phyloP scores from a whole-genome alignment of 805 yeast species.

The Wickerhamomyces bovis region DNA sequence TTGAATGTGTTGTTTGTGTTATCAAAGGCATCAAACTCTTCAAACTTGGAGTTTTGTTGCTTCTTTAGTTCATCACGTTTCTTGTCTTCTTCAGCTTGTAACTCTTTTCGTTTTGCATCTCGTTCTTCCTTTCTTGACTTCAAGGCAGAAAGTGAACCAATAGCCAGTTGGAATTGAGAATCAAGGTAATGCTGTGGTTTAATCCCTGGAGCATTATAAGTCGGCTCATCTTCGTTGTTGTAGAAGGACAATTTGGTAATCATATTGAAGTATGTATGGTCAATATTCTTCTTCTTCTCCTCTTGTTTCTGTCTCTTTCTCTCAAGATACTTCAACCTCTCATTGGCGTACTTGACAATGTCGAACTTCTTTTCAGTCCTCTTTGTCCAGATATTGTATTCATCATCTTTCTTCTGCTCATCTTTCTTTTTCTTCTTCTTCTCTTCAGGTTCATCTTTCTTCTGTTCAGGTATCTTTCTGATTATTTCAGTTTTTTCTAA shows the following conservation, averaged over 20 bases:
- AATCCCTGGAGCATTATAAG: conserved; percentile 2
- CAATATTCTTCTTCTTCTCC: conserved; percentile 7
- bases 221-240: conserved; percentile 1
- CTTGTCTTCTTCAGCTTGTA: conserved; percentile 11
- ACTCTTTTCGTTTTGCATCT: conserved; percentile 19
- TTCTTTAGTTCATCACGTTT: conserved; percentile 6
- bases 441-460: conserved; percentile 6
- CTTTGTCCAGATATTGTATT: conserved; percentile 7
- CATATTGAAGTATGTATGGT: conserved; percentile 8
- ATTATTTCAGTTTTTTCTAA: conserved; percentile 8
- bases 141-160: conserved; percentile 26
- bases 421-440: conserved; percentile 4
- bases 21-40: conserved; percentile 10
- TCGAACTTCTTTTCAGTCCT: conserved; percentile 36
- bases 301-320: conserved; percentile 22
- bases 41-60: neutral
- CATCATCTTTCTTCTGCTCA: conserved; percentile 2
- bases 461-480: conserved; percentile 1
- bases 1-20: conserved; percentile 21
- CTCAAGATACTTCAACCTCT: conserved; percentile 34
- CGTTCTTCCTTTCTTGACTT: conserved; percentile 28
- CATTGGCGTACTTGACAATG: conserved; percentile 50
- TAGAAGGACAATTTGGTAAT: conserved; percentile 11
- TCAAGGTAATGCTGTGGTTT: conserved; percentile 25
- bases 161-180: conserved; percentile 26